A percentile compares a stretch with the other conserved stretches of the same genome.
phyloP scores from a whole-genome alignment of 2,329 filamentous ascomycete genomes.

The Aspergillus sp. region DNA sequence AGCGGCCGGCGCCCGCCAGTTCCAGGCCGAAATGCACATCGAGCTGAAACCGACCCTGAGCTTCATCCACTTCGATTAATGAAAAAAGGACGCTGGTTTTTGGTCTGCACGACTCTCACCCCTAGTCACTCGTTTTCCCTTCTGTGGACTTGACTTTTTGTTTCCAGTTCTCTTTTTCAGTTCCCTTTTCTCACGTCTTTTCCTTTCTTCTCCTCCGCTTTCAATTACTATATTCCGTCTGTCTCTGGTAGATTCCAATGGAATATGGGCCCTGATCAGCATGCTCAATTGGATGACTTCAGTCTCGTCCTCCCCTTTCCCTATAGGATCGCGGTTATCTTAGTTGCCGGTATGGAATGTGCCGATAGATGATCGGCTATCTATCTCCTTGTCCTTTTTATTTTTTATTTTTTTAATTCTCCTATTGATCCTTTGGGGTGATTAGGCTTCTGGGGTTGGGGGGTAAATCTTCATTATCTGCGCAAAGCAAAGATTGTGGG shows the following conservation, averaged over 20 bases:
- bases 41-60: conserved; percentile 2
- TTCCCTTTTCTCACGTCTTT: conserved; percentile 4
- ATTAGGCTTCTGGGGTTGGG: conserved; percentile 91
- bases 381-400: not conserved
- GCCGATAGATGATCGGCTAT: not conserved
- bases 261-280: conserved; percentile 39
- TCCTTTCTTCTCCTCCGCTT: conserved; percentile 6
- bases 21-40: not conserved
- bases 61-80: not conserved
- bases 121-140: conserved; percentile 29
- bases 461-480: conserved; percentile 83
- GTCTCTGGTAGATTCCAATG: conserved; percentile 16
- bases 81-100: not conserved
- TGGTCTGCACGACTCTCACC: conserved; percentile 18
- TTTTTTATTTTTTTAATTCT: not conserved
- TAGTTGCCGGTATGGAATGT: conserved; percentile 66
- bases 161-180: conserved; percentile 6
- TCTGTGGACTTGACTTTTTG: conserved; percentile 1
- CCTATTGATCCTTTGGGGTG: conserved; percentile 5
- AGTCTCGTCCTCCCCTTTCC: conserved; percentile 82
- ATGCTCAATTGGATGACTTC: conserved; percentile 67
- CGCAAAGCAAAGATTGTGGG: conserved; percentile 68
- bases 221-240: conserved; percentile 7
- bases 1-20: no score
- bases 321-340: conserved; percentile 79